A percentile compares a stretch with the other conserved stretches of the same genome.
These are phyloP conservation scores for Myxozyma neotropica DNA, from an alignment of 805 yeast species.

Conservation along the genomic window DNA sequence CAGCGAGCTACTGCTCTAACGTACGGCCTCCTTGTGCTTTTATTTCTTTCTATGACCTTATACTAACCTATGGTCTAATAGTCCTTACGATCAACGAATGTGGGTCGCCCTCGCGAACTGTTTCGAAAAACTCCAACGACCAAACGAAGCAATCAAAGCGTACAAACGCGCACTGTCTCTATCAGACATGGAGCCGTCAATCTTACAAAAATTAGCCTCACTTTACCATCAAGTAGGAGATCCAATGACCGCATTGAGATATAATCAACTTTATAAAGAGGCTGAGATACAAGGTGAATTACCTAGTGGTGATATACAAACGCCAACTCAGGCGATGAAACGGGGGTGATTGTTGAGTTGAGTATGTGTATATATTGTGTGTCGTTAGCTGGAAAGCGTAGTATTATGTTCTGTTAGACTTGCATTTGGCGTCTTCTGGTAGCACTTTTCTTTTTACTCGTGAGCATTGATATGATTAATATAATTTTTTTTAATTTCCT, in stretches of 20 bases:
- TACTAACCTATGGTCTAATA: not conserved
- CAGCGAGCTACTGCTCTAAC: constrained; percentile 86
- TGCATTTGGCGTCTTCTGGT: not conserved
- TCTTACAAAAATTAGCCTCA: constrained; percentile 67
- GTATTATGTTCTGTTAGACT: not conserved
- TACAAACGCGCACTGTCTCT: constrained; percentile 73
- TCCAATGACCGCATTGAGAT: constrained; percentile 54
- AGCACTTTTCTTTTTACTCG: not conserved
- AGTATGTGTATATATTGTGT: not conserved
- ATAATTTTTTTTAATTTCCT: not conserved
- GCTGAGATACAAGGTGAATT: constrained; percentile 44
- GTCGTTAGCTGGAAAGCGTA: too few species aligned
- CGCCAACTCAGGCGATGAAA: not conserved
- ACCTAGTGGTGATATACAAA: not conserved
- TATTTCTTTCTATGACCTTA: not conserved
- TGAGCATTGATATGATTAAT: not conserved
- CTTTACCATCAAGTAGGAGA: constrained; percentile 64
- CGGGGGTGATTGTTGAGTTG: not conserved
- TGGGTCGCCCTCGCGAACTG: constrained; percentile 96
- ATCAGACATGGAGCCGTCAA: constrained; percentile 56
- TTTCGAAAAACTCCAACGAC: constrained; percentile 74
- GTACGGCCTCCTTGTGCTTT: constrained; percentile 3
- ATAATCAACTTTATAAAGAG: constrained; percentile 69
- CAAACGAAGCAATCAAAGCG: constrained; percentile 73
- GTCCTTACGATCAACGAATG: constrained; percentile 85